Evolutionary conservation across 2,329 filamentous ascomycete genomes (phyloP), one percentile per base, ranked within the genome.

Genomic region (Samsoniella hepiali): DNA sequence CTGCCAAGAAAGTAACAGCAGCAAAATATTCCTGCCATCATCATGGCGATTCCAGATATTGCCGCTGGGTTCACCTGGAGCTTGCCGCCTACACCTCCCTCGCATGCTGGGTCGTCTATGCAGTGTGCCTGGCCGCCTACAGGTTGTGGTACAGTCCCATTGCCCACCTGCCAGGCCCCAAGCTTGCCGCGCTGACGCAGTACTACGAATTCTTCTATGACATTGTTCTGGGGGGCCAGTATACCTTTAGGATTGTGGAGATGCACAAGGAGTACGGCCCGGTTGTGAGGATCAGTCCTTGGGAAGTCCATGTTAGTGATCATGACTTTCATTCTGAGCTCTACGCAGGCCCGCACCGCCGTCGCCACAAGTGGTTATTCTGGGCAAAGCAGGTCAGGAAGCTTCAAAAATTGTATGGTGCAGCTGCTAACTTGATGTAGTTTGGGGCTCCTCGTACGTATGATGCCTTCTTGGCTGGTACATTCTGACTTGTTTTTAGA

Each of bases 191-290:
- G 5, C 66, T 76, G 55, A 77, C 75, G 56, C 70, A 74, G 57
- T 76, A 73, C 70, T 78, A 78, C 63, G 76, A 78, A 65, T 73
- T 75, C 57, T 81, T 79, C 68, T 79, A 79, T 64, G 78, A 81
- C 61, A 70, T 79, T 27, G 62, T 77, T 49, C 69, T 75, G 6
- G 73, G 75, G 7, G 79, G 78, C 2, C 71, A 77, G 67, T 81
- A 79, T 64, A 77, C 71, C 17, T 77, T 74, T 67, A 74, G 79
- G 62, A 77, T 81, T 32, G 68, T 71, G 47, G 70, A 76, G 58
- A 68, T 81, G 67, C 79, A 81, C 67, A 67, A 76, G 53, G 65
- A 69, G 66, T 81, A 80, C 63, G 79, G 79, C 7, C 71, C 73
- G 7, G 75, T 79, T 51, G 69, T 78, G 53, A 75, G 77, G 44